Conservation (phyloP, 108 stramenopile species). For the Nitzschia sp. region DNA sequence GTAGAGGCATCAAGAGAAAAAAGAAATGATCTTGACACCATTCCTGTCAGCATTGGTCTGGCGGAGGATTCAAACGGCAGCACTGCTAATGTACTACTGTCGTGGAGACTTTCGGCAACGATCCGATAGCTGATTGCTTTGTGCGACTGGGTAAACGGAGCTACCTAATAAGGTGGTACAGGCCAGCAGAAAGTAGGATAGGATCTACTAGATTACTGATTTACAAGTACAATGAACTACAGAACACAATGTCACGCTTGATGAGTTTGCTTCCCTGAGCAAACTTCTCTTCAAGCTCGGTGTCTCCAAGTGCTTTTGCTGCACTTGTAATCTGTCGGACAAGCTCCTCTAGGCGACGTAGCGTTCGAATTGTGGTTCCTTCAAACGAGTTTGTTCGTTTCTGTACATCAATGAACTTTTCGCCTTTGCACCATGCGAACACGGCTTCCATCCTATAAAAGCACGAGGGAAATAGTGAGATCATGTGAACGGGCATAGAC, state of each 20-base stretch:
- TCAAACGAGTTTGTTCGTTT: constrained; percentile 96
- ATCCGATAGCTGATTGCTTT: no score
- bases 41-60: no score
- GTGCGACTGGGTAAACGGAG: no score
- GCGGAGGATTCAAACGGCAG: no score
- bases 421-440: constrained; percentile 96
- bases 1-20: no score
- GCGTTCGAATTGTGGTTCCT: constrained; percentile 94
- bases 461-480: constrained; percentile 1
- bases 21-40: no score
- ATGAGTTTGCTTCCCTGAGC: constrained; percentile 90
- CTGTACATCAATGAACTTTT: constrained; percentile 93
- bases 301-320: constrained; percentile 91
- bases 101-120: no score
- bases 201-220: not conserved
- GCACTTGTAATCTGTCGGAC: constrained; percentile 93
- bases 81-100: no score
- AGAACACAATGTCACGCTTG: constrained; percentile 98
- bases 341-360: constrained; percentile 97
- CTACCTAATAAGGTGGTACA: no score
- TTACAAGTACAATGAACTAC: constrained; percentile 90
- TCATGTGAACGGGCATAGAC: not conserved
- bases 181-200: no score
- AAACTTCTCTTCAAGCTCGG: constrained; percentile 91
- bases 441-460: constrained; percentile 92